A percentile compares a stretch with the other conserved stretches of the same genome.
phyloP scores from a whole-genome alignment of 257 asterid species.

The Phtheirospermum japonicum region DNA sequence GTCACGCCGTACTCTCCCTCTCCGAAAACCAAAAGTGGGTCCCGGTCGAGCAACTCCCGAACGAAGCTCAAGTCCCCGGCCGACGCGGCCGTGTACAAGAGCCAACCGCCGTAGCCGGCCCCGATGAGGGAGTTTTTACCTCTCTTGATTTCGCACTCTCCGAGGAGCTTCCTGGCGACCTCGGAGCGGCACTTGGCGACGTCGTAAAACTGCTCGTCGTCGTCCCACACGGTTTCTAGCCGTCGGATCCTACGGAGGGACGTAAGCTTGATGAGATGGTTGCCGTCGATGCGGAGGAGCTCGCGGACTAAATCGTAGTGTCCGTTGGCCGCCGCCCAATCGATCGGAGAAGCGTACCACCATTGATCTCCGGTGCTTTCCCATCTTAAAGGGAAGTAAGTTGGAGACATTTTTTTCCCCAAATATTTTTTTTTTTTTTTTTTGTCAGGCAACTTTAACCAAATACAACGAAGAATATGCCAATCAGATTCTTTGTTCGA shows the following conservation, averaged over 20 bases:
- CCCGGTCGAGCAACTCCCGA: conserved; percentile 59
- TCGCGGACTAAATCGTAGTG: conserved; percentile 83
- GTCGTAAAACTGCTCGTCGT: conserved; percentile 75
- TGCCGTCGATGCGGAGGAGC: conserved; percentile 88
- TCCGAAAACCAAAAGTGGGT: conserved; percentile 84
- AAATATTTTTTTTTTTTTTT: too few relatives aligned
- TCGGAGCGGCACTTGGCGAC: conserved; percentile 73
- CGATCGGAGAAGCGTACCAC: conserved; percentile 99
- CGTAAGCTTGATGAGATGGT: conserved; percentile 82
- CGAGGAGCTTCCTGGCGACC: conserved; percentile 61
- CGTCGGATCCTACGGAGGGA: conserved; percentile 88
- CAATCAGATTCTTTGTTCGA: too few relatives aligned
- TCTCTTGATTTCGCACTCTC: conserved; percentile 56
- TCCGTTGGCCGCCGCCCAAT: conserved; percentile 97
- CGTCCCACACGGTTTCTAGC: conserved; percentile 98
- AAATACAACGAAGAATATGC: background rate
- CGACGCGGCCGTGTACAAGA: conserved; percentile 87
- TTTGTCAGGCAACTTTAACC: too few relatives aligned
- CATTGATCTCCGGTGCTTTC: conserved; percentile 99
- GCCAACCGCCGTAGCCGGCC: conserved; percentile 94
- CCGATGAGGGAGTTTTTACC: conserved; percentile 63
- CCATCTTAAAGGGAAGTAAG: conserved; percentile 90
- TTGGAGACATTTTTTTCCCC: conserved; percentile 73
- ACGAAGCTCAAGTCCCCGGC: conserved; percentile 82
- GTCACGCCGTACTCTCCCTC: conserved; percentile 96